Evolutionary conservation across 1,284 basidiomycete species (phyloP).

Genomic region (Rhizoctonia solani): DNA sequence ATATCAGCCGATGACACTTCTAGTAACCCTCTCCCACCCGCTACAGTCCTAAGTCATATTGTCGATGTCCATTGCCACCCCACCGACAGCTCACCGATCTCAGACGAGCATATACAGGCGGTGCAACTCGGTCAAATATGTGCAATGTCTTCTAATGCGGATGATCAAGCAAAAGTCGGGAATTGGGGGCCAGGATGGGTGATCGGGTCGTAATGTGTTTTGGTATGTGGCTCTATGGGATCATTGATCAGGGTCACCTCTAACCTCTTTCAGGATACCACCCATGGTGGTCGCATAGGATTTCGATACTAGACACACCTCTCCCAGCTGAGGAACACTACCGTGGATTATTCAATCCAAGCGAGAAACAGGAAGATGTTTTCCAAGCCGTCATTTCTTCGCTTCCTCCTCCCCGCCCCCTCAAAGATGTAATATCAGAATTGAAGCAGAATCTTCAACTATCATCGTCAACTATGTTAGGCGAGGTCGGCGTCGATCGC

Average conservation of each 20-base stretch:
- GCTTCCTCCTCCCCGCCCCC: slow-evolving; percentile 65
- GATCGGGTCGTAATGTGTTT: slow-evolving; percentile 74
- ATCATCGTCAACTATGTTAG: slow-evolving; percentile 72
- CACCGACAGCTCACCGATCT: slow-evolving; percentile 61
- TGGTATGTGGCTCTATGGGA: slow-evolving; percentile 55
- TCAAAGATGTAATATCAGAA: slow-evolving; percentile 56
- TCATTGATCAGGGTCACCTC: background rate
- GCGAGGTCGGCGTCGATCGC: slow-evolving; percentile 82
- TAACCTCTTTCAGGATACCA: too few species aligned
- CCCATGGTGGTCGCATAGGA: slow-evolving; percentile 80
- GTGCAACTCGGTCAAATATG: slow-evolving; percentile 64
- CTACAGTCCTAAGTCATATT: slow-evolving; percentile 59
- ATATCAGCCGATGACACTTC: background rate
- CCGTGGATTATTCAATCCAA: slow-evolving; percentile 54
- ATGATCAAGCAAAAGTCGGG: slow-evolving; percentile 68
- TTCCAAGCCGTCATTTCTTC: slow-evolving; percentile 58
- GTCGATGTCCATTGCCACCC: slow-evolving; percentile 83
- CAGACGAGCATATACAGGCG: slow-evolving; percentile 51
- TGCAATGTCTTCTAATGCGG: slow-evolving; percentile 68
- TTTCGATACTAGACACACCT: slow-evolving; percentile 53
- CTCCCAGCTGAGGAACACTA: slow-evolving; percentile 68
- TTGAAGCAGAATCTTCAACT: slow-evolving; percentile 59
- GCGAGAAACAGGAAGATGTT: slow-evolving; percentile 46
- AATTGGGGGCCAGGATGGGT: slow-evolving; percentile 61
- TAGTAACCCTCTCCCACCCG: slow-evolving; percentile 27